Evolutionary conservation across 192 early-diverging fungal genomes (phyloP), one percentile per base, ranked within the genome.

Genomic region (Diversispora epigaea): DNA sequence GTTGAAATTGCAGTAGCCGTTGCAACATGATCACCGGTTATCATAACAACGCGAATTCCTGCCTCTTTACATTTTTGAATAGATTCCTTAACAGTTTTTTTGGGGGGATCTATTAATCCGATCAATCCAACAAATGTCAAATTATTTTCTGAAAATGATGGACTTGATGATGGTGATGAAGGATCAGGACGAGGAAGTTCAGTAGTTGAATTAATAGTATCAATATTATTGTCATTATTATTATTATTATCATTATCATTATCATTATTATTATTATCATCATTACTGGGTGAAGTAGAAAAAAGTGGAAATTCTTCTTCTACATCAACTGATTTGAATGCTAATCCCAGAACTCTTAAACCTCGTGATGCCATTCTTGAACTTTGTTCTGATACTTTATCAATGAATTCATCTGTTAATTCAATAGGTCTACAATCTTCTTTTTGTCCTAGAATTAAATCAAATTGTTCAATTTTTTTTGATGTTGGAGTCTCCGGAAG

Each of bases 11-110:
- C 95, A 19, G 90, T 88, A 2, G 97, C 97, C 11, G 97, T 99
- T 71, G 87, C 87, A 52, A 95, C 86, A 76, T 99, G 97, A 79
- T 99, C 96, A 61, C 97, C 97, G 5, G 97, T 99, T 67, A 99
- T 95, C 97, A 99, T 99, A 25, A 96, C 87, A 4, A 99, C 97
- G 57, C 89, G 89, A 80, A 99, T 94, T 9, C 96, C 97, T 6
- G 97, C 97, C n/a, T 84, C 64, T 77, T 95, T 92, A 81, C 97
- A 96, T 55, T 85, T 89, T 1, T 78, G 83, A 21, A 99, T 89
- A 77, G 88, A 88, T 73, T 94, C 94, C 49, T 89, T 82, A 22
- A 96, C 94, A 25, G 94, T 95, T 12, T 80, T 80, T 69, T 91
- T 89, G 0, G 95, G 93, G 17, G 97, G 97, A 79, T 99, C 97